phyloP scores from a whole-genome alignment of 1,284 basidiomycete species.

The Tilletiaria anomala region DNA sequence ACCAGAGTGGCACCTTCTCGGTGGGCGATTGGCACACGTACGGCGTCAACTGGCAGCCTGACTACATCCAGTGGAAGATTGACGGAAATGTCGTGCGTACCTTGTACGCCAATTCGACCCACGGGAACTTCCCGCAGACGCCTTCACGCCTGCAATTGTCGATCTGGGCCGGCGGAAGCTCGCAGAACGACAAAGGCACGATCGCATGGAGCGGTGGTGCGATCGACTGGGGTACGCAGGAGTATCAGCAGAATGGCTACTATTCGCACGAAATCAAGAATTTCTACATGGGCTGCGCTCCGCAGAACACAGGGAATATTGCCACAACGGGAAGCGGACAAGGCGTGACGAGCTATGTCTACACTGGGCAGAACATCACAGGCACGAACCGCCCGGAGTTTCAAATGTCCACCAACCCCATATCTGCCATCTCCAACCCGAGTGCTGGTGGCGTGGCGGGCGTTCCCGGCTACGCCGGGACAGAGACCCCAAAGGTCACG shows the following conservation, averaged over 20 bases:
- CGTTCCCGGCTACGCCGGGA: conserved; percentile 7
- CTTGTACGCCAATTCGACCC: conserved; percentile 10
- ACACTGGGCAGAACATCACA: conserved; percentile 17
- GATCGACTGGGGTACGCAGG: conserved; percentile 13
- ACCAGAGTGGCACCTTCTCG: conserved; percentile 4
- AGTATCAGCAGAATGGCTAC: conserved; percentile 22
- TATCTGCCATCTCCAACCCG: conserved; percentile 7
- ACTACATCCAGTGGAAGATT: conserved; percentile 20
- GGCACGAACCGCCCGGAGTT: conserved; percentile 12
- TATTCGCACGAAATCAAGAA: conserved; percentile 28
- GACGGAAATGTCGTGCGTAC: conserved; percentile 21
- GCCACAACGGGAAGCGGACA: conserved; percentile 5
- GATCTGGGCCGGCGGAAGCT: conserved; percentile 20
- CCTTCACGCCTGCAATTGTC: conserved; percentile 26
- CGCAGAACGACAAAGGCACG: conserved; percentile 11
- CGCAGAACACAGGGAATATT: conserved; percentile 16
- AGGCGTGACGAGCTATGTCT: conserved; percentile 20
- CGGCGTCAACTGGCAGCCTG: conserved; percentile 25
- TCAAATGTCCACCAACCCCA: conserved; percentile 6
- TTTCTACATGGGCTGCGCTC: conserved; percentile 16
- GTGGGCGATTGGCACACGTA: conserved; percentile 24
- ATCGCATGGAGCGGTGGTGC: conserved; percentile 25
- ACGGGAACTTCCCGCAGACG: conserved; percentile 16
- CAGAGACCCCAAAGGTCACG: not conserved
- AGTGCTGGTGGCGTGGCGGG: conserved; percentile 4